These are phyloP conservation scores for Cladorrhinum samala DNA, from an alignment of 495 filamentous ascomycete species.

Conservation along the genomic window DNA sequence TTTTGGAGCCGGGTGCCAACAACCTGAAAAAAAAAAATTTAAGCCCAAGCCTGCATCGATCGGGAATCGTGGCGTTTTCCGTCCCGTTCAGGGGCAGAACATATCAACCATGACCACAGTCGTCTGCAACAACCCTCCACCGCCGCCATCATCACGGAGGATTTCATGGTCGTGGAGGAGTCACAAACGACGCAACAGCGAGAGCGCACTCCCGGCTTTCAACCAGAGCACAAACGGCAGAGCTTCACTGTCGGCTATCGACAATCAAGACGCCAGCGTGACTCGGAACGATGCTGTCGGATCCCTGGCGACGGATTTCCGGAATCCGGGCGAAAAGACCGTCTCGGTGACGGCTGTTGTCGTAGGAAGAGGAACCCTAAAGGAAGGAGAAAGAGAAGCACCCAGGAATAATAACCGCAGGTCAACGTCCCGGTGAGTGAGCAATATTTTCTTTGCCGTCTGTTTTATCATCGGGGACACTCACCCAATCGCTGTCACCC, in stretches of 20 bases:
- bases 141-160: neutral
- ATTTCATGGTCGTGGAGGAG: slow-evolving; percentile 9
- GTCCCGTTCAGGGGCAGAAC: neutral
- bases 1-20: too few species aligned
- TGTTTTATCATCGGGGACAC: neutral
- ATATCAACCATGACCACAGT: neutral
- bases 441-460: neutral
- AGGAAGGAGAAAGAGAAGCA: neutral
- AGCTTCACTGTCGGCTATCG: slow-evolving; percentile 4
- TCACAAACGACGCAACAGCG: slow-evolving; percentile 8
- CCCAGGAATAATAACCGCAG: slow-evolving; percentile 11
- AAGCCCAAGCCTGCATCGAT: neutral
- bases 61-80: neutral
- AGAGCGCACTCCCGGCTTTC: slow-evolving; percentile 2
- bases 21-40: neutral
- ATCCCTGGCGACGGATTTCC: too few species aligned
- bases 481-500: neutral
- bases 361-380: slow-evolving; percentile 4
- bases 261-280: too few species aligned
- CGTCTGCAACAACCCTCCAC: neutral
- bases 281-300: too few species aligned
- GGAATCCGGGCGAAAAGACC: slow-evolving; percentile 8
- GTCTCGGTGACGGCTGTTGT: neutral
- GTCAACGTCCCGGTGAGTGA: slow-evolving; percentile 16
- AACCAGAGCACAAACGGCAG: slow-evolving; percentile 4